These are phyloP conservation scores for Pseudogymnoascus destructans DNA, from an alignment of 2,329 filamentous ascomycete species.

Conservation along the genomic window DNA sequence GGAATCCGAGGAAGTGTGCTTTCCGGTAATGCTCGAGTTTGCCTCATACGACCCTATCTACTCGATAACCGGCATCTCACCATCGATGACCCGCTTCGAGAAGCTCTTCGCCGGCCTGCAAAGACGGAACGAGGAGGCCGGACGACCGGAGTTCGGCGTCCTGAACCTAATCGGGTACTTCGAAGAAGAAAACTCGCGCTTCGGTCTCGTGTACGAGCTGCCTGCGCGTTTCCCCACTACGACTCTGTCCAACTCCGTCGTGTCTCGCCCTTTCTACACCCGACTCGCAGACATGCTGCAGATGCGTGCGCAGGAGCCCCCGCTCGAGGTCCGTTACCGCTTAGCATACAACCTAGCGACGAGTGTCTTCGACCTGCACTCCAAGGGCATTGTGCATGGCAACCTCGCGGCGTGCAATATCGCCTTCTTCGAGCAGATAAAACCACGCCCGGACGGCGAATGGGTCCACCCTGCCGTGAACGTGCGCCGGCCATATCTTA, in stretches of 20 bases:
- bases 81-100: constrained; percentile 51
- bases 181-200: constrained; percentile 57
- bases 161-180: constrained; percentile 56
- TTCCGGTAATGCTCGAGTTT: constrained; percentile 56
- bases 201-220: constrained; percentile 64
- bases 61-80: constrained; percentile 47
- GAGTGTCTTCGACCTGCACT: constrained; percentile 62
- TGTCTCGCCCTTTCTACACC: constrained; percentile 26
- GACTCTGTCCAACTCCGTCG: constrained; percentile 33
- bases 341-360: constrained; percentile 60
- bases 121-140: constrained; percentile 36
- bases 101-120: constrained; percentile 45
- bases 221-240: constrained; percentile 48
- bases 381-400: constrained; percentile 55
- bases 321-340: constrained; percentile 62
- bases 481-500: constrained; percentile 17
- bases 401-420: constrained; percentile 56
- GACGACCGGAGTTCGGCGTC: constrained; percentile 46
- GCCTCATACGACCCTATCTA: constrained; percentile 51
- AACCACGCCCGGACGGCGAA: constrained; percentile 17
- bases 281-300: constrained; percentile 42
- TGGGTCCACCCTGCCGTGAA: constrained; percentile 13
- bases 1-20: background rate
- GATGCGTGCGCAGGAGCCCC: constrained; percentile 40
- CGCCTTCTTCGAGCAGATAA: constrained; percentile 41